A percentile compares a stretch with the other conserved stretches of the same genome.
Evolutionary conservation across 441 rosid species (phyloP).

Genomic region (Eutrema salsugineum): DNA sequence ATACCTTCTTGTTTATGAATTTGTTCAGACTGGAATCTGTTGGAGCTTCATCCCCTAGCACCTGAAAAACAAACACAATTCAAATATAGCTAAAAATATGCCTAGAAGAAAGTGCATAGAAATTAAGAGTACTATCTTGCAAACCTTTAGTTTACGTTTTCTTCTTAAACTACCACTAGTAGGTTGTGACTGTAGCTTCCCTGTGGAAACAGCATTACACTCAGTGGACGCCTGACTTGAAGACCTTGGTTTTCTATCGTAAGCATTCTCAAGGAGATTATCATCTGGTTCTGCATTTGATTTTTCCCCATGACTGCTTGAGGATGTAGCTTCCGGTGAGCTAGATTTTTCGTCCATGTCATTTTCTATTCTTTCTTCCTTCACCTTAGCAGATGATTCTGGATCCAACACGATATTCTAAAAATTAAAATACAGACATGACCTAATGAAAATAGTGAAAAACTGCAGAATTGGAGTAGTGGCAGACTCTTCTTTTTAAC

Average conservation of each 20-base stretch:
- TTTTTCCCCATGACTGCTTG: slow-evolving; percentile 41
- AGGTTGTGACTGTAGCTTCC: slow-evolving; percentile 39
- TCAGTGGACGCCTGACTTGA: slow-evolving; percentile 37
- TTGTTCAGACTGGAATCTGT: slow-evolving; percentile 34
- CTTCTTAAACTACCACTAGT: slow-evolving; percentile 43
- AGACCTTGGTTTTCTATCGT: slow-evolving; percentile 46
- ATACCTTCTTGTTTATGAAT: slow-evolving; percentile 47
- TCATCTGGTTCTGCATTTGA: slow-evolving; percentile 40
- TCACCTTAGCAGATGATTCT: slow-evolving; percentile 70
- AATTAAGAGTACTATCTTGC: slow-evolving; percentile 38
- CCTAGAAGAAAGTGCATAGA: slow-evolving; percentile 3
- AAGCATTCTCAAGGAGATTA: slow-evolving; percentile 20
- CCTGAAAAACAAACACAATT: slow-evolving; percentile 39
- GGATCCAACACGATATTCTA: slow-evolving; percentile 22
- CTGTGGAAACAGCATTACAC: slow-evolving; percentile 39
- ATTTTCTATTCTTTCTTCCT: slow-evolving; percentile 49
- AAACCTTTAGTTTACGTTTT: slow-evolving; percentile 41
- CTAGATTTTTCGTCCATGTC: slow-evolving; percentile 48
- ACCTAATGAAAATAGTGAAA: background rate
- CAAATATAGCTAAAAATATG: background rate
- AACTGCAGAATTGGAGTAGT: background rate
- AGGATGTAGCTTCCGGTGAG: slow-evolving; percentile 51
- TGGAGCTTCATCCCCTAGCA: slow-evolving; percentile 39
- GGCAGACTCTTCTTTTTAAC: background rate
- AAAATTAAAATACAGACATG: background rate